Evolutionary conservation across 495 filamentous ascomycete genomes (phyloP).

Genomic region (Cercophora sp.): DNA sequence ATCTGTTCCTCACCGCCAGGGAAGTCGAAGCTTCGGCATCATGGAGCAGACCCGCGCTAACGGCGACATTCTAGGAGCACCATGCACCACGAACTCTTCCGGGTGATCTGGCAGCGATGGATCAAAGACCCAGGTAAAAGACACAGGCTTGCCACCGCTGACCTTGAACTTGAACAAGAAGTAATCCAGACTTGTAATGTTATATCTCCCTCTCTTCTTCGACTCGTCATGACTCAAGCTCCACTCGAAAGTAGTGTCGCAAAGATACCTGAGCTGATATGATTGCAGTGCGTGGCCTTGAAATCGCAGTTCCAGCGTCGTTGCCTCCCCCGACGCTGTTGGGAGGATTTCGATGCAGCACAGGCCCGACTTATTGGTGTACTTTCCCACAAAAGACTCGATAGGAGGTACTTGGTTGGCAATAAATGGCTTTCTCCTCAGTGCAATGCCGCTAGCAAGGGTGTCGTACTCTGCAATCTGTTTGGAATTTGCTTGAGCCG

Average conservation of each 20-base stretch:
- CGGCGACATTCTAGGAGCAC: background rate
- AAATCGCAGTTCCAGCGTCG: constrained; percentile 3
- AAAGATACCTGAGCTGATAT: constrained; percentile 12
- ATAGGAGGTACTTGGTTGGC: background rate
- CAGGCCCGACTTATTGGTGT: background rate
- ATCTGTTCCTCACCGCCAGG: too few species aligned
- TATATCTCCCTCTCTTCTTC: background rate
- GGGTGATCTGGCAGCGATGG: background rate
- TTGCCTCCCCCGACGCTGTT: background rate
- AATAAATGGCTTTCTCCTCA: background rate
- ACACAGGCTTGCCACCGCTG: background rate
- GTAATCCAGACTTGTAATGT: background rate
- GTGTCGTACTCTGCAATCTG: background rate
- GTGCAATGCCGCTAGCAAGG: background rate
- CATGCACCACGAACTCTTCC: background rate
- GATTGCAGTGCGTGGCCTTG: constrained; percentile 4
- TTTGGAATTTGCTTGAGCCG: background rate
- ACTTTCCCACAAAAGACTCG: background rate
- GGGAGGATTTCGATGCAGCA: constrained; percentile 12
- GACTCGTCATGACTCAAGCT: background rate
- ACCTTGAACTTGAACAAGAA: background rate
- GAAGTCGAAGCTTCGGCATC: background rate
- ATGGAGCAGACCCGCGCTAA: too few species aligned
- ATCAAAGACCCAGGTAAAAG: background rate
- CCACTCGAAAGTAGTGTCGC: constrained; percentile 13